These are phyloP conservation scores for Diutina pseudorugosa DNA, from an alignment of 1,139 yeast species.

Conservation along the genomic window DNA sequence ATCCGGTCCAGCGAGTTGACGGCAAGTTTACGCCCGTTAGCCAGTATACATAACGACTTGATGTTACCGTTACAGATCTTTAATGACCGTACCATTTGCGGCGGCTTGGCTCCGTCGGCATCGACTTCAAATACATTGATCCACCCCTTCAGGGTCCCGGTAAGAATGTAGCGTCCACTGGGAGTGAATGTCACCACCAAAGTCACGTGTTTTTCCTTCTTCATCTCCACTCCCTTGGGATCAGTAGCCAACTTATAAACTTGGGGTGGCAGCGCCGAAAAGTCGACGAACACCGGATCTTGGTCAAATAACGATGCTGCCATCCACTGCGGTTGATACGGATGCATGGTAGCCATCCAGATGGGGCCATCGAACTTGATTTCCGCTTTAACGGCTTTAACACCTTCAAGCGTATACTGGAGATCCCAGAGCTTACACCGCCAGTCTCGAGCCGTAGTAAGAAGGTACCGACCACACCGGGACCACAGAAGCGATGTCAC, in stretches of 20 bases:
- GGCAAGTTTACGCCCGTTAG: conserved; percentile 58
- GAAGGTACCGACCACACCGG: conserved; percentile 51
- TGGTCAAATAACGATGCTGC: conserved; percentile 41
- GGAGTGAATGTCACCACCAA: conserved; percentile 24
- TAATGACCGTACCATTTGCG: conserved; percentile 31
- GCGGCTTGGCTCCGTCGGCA: conserved; percentile 5
- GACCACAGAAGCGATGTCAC: conserved; percentile 79
- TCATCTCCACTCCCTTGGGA: conserved; percentile 11
- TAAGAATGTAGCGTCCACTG: conserved; percentile 32
- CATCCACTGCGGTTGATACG: conserved; percentile 28
- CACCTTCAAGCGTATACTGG: conserved; percentile 8
- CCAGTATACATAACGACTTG: conserved; percentile 54
- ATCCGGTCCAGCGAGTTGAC: conserved; percentile 76
- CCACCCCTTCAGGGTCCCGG: conserved; percentile 79
- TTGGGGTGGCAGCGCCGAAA: conserved; percentile 20
- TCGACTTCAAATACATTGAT: conserved; percentile 36
- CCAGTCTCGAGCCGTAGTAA: conserved; percentile 84
- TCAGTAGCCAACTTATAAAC: conserved; percentile 15
- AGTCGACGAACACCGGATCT: conserved; percentile 43
- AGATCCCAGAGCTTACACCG: conserved; percentile 75
- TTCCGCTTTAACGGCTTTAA: conserved; percentile 20
- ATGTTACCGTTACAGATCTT: conserved; percentile 60
- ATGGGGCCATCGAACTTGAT: conserved; percentile 56
- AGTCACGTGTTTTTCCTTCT: conserved; percentile 17
- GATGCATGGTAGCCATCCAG: conserved; percentile 58